These are phyloP conservation scores for Misopates orontium DNA, from an alignment of 257 asterid species.

Conservation along the genomic window DNA sequence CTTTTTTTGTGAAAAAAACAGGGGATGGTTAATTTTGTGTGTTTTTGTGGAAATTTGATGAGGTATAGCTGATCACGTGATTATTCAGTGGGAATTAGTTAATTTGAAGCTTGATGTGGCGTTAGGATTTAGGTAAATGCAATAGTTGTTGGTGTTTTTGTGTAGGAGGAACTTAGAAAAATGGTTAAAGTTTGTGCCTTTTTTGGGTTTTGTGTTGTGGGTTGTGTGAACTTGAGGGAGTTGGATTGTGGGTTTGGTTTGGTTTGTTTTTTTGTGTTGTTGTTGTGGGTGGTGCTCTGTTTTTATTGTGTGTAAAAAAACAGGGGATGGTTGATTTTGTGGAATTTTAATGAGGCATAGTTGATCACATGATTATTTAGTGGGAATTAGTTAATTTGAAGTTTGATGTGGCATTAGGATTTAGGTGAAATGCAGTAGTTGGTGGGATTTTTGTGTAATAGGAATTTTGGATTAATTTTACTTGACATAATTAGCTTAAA, in stretches of 20 bases:
- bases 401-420: background rate
- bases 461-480: too few relatives aligned
- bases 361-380: background rate
- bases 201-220: background rate
- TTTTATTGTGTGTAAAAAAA: slow-evolving; percentile 6
- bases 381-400: background rate
- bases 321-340: background rate
- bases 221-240: background rate
- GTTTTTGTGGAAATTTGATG: background rate
- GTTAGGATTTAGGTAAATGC: too few relatives aligned
- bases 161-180: too few relatives aligned
- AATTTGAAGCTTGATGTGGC: background rate
- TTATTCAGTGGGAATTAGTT: background rate
- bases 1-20: background rate
- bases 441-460: background rate
- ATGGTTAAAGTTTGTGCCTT: background rate
- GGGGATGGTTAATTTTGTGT: background rate
- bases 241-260: background rate
- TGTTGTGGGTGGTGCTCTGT: too few relatives aligned
- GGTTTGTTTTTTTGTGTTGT: background rate
- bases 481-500: too few relatives aligned
- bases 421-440: too few relatives aligned
- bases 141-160: background rate
- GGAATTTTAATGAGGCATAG: background rate
- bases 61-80: background rate